A percentile compares a stretch with the other conserved stretches of the same genome.
These are phyloP conservation scores for Aspergillus cavernicola DNA, from an alignment of 495 filamentous ascomycete species.

Conservation along the genomic window DNA sequence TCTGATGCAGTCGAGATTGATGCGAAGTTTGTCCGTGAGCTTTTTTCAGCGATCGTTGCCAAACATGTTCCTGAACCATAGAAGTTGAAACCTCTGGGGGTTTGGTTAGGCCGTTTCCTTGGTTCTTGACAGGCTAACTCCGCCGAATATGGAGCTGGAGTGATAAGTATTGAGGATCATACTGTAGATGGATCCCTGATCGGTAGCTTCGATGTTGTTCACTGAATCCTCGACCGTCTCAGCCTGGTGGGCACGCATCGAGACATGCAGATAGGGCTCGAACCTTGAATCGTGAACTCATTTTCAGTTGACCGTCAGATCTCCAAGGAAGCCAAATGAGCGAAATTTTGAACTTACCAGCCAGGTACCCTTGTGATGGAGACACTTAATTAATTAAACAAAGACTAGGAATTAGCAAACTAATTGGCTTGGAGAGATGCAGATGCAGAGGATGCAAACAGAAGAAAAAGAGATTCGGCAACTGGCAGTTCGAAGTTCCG, in stretches of 20 bases:
- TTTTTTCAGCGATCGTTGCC: constrained; percentile 8
- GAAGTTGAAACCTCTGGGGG: background rate
- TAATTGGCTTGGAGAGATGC: too few species aligned
- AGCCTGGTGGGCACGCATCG: constrained; percentile 4
- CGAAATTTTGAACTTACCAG: background rate
- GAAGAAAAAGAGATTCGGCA: too few species aligned
- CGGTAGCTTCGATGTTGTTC: background rate
- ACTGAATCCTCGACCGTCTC: background rate
- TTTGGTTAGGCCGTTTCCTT: background rate
- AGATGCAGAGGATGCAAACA: too few species aligned
- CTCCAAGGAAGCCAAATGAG: background rate
- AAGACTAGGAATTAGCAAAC: background rate
- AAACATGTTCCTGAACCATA: constrained; percentile 2
- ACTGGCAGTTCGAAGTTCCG: too few species aligned
- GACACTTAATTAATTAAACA: background rate
- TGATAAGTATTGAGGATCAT: background rate
- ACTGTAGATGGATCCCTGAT: background rate
- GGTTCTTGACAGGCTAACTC: constrained; percentile 11
- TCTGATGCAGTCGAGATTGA: background rate
- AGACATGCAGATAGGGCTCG: background rate
- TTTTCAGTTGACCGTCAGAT: too few species aligned
- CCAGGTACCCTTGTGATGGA: background rate
- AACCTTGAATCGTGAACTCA: too few species aligned
- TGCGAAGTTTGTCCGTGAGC: constrained; percentile 5
- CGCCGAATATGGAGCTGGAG: background rate